Conservation (phyloP, 2,329 filamentous ascomycete genomes). For the Septoria linicola region DNA sequence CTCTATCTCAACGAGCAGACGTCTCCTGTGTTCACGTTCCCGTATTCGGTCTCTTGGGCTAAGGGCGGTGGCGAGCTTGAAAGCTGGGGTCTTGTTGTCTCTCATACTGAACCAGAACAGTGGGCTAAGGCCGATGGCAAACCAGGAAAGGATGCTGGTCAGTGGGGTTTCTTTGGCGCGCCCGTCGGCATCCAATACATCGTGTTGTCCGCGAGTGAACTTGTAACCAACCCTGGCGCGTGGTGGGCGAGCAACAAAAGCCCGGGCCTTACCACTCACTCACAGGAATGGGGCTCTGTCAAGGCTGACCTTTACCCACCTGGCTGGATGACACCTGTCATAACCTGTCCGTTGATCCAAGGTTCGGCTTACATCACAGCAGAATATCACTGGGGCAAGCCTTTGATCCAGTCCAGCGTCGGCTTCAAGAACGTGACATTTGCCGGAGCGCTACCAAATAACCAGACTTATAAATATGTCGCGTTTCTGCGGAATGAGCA, state of each 20-base stretch:
- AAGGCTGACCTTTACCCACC: slow-evolving; percentile 66
- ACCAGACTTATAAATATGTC: slow-evolving; percentile 72
- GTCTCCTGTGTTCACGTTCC: slow-evolving; percentile 70
- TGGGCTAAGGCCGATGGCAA: slow-evolving; percentile 46
- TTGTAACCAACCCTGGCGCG: slow-evolving; percentile 41
- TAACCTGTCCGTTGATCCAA: slow-evolving; percentile 81
- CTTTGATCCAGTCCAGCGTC: slow-evolving; percentile 70
- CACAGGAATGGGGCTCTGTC: slow-evolving; percentile 57
- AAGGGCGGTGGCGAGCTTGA: slow-evolving; percentile 38
- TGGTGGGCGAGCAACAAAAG: slow-evolving; percentile 41
- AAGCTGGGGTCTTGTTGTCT: slow-evolving; percentile 78
- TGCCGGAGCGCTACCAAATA: slow-evolving; percentile 54
- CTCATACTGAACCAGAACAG: slow-evolving; percentile 68
- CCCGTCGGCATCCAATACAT: slow-evolving; percentile 80
- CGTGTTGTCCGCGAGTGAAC: slow-evolving; percentile 73
- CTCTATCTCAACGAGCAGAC: slow-evolving; percentile 74
- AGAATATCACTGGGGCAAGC: slow-evolving; percentile 65
- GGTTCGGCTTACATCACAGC: slow-evolving; percentile 87
- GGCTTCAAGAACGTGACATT: slow-evolving; percentile 66
- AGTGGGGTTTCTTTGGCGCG: slow-evolving; percentile 69
- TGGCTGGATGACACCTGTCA: slow-evolving; percentile 51
- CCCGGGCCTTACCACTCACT: slow-evolving; percentile 50
- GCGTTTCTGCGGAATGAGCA: slow-evolving; percentile 68
- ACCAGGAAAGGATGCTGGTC: slow-evolving; percentile 45
- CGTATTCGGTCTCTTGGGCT: slow-evolving; percentile 48